Evolutionary conservation across 1,284 basidiomycete genomes (phyloP), one percentile per base, ranked within the genome.

Genomic region (Ustilago loliicola): DNA sequence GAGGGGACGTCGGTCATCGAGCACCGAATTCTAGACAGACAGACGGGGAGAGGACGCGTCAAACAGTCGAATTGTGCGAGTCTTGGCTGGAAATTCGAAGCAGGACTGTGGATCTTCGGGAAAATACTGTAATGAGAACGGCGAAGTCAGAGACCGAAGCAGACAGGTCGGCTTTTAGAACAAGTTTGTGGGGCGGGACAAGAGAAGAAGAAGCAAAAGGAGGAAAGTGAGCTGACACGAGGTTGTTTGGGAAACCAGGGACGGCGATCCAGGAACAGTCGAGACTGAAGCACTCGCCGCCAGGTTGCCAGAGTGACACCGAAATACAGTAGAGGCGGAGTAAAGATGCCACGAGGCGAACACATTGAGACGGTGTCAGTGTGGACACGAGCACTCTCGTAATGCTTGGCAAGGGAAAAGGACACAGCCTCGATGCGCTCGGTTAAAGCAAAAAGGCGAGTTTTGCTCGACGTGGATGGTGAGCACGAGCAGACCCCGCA

Each of bases 221-320:
- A 51, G 34, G 19, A 21, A 51, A 51, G 17, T 62, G 42, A 40
- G 40, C 30, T 54, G 50, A 32, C 48, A 47, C 52, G 8, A 57
- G n/a, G 32, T 15, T 54, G 51, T 60, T 60, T 59, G 61, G 50
- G 50, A 54, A 50, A 47, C 25, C n/a, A 29, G 61, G 51, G 30
- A 51, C 62, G 58, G 57, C 58, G 68, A 70, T 61, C 67, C 61
- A 70, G 67, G 62, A 65, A 65, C 68, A 57, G 50, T 58, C 50
- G 52, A 58, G 45, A 51, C 27, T 61, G 47, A 61, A 3, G 23
- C 58, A 40, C 30, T 61, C 53, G 32, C 52, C 65, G 58, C 30
- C 6, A 17, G 17, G 7, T 50, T 61, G 58, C 47, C 55, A 15
- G n/a, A 47, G 25, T 57, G 55, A 47, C 55, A 57, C 57, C 29